These are phyloP conservation scores for Diaporthe humulicola DNA, from an alignment of 2,329 filamentous ascomycete genomes.

Conservation along the genomic window DNA sequence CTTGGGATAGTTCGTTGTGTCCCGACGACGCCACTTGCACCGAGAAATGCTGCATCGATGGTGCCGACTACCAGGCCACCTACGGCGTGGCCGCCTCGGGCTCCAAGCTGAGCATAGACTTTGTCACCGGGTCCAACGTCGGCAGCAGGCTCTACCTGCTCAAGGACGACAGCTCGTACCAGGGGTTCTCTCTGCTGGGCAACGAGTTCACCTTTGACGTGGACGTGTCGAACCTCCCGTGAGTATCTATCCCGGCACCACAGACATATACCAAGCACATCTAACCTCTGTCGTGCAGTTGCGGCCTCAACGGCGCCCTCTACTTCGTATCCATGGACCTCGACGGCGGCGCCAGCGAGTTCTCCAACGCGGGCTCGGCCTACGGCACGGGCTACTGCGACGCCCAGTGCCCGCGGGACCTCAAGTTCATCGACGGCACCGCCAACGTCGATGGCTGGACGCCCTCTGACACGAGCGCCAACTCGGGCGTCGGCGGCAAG, in stretches of 20 bases:
- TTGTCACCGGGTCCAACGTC: conserved; percentile 55
- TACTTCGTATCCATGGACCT: conserved; percentile 55
- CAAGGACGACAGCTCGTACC: conserved; percentile 48
- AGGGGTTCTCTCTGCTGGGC: conserved; percentile 69
- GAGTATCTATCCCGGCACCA: conserved; percentile 51
- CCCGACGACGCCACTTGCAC: conserved; percentile 63
- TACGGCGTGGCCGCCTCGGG: conserved; percentile 66
- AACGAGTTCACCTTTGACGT: conserved; percentile 76
- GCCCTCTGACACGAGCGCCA: conserved; percentile 63
- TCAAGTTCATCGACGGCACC: conserved; percentile 58
- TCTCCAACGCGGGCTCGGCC: conserved; percentile 52
- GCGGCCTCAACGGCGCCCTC: conserved; percentile 74
- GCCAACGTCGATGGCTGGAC: conserved; percentile 59
- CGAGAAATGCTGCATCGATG: conserved; percentile 68
- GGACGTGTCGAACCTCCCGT: conserved; percentile 72
- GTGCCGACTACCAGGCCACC: conserved; percentile 64
- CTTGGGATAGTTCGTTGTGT: conserved; percentile 63
- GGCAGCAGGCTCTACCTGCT: conserved; percentile 52
- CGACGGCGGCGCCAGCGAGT: conserved; percentile 55
- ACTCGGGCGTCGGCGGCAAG: conserved; percentile 61
- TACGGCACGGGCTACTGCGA: conserved; percentile 64
- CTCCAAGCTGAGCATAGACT: conserved; percentile 61
- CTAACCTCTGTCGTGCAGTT: conserved; percentile 46
- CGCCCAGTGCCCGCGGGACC: conserved; percentile 50
- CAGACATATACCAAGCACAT: conserved; percentile 44